Base-by-base conservation (phyloP, 306 rosid species). In the Echinosophora koreensis region DNA sequence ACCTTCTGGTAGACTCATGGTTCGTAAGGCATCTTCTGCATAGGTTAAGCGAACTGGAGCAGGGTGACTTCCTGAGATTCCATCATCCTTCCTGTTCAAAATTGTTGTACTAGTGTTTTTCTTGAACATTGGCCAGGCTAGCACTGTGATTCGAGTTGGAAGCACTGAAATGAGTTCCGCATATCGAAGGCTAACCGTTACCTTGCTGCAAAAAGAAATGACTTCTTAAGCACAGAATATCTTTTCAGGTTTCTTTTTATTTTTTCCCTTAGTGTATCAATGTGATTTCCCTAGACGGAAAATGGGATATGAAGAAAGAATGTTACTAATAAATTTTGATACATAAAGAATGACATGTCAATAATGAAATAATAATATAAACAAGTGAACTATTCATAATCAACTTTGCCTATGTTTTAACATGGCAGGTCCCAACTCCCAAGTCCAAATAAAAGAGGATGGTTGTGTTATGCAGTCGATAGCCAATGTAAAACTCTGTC, bases 1-100 rank as follows among this genome's bases (percentile, higher is more conserved):
- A 91, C 99, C 99, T 92, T 87, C 96, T 3, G 92, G 97, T 74
- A 91, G 83, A 87, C 99, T 96, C 94, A 82, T 85, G 68, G 85
- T 86, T 83, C 88, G 88, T 57, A 96, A 84, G 80, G 99, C 97
- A 64, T 91, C 97, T 83, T 96, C 99, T 6, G 98, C 99, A 64
- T 92, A 92, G 28, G 89, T 69, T 62, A 96, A 80, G 61, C 91
- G 95, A 62, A 89, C 56, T 39, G 98, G 96, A 47, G 82, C 54
- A 50, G 84, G 70, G 65, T 80, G 89, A 82, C 79, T 80, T 72
- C 81, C 88, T 41, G 78, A 13, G 51, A 64, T 60, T 73, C 90
- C 89, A 49, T 84, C 88, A 77, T 92, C 97, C 90, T 83, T 92
- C 80, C 81, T 77, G 82, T 69, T 89, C 80, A 72, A 59, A 49